Evolutionary conservation across 345 rosid genomes (phyloP).

Genomic region (Cardamine occulta): DNA sequence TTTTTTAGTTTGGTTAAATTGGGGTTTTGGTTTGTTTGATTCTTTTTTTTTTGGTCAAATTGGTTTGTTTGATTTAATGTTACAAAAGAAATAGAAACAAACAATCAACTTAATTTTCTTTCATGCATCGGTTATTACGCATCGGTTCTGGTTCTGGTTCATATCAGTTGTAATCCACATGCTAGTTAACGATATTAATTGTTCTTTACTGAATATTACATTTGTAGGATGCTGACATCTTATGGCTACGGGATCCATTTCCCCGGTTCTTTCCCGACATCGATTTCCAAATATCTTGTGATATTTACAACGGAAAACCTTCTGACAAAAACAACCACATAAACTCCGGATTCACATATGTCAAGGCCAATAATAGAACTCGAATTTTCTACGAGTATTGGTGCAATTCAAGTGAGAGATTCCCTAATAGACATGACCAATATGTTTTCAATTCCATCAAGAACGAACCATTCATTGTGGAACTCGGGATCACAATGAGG

Average conservation of each 20-base stretch:
- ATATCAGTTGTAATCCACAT: background rate
- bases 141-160: no score
- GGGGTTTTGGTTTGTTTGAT: no score
- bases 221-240: slow-evolving; percentile 64
- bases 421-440: slow-evolving; percentile 64
- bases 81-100: no score
- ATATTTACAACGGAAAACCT: slow-evolving; percentile 48
- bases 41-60: no score
- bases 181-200: background rate
- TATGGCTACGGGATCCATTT: slow-evolving; percentile 76
- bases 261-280: slow-evolving; percentile 49
- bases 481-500: slow-evolving; percentile 44
- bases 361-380: slow-evolving; percentile 51
- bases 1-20: no score
- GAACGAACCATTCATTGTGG: slow-evolving; percentile 32
- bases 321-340: slow-evolving; percentile 43
- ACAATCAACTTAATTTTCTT: no score
- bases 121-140: no score
- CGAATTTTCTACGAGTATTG: slow-evolving; percentile 60
- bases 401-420: slow-evolving; percentile 49
- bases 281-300: slow-evolving; percentile 83
- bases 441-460: slow-evolving; percentile 70
- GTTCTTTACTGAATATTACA: background rate
- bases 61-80: no score
- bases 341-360: slow-evolving; percentile 70